Base-by-base conservation (phyloP, 768 basidiomycete species). In the Tylopilus intermedius region DNA sequence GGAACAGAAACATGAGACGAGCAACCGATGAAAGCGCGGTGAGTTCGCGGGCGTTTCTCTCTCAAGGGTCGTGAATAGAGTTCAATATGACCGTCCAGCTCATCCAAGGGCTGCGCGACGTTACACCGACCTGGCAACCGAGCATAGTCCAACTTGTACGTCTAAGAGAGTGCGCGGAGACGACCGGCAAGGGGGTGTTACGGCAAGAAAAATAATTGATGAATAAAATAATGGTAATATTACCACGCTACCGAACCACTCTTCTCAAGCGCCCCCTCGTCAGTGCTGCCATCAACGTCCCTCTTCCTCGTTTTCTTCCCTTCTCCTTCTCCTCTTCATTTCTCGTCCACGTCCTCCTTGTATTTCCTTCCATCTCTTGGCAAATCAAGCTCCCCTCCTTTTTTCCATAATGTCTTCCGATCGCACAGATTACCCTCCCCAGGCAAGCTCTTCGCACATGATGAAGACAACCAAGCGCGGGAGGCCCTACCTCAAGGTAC, bases 401-500 rank as follows among this genome's bases (percentile, higher is more conserved):
- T 55, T 58, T 55, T 54, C 48, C 53, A 62, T 62, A 38, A 76
- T 74, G 76, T 60, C 74, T 5, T 61, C 75, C 52, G 79, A 79
- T 58, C 70, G 68, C 45, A 49, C 71, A 47, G 64, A 63, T 62
- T 32, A 43, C n/a, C 63, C 64, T 68, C 73, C 79, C 29, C 79
- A 79, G 62, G 76, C 81, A 39, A 81, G 80, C 58, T 83, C 88
- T 39, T 91, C 90, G 26, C 94, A 95, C 71, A 90, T 95, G 90
- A 96, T 97, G 94, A 94, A 95, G 82, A 95, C 90, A 13, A 95
- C 94, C 67, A 91, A 92, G 77, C 84, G 94, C 66, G 94, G 94
- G 56, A 80, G 94, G 61, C 94, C 94, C 13, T 96, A 85, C 71
- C 81, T 94, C 71, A 95, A 94, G 83, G 94, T 89, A 51, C 57